These are phyloP conservation scores for Plantago major DNA, from an alignment of 257 asterid species.

Conservation along the genomic window DNA sequence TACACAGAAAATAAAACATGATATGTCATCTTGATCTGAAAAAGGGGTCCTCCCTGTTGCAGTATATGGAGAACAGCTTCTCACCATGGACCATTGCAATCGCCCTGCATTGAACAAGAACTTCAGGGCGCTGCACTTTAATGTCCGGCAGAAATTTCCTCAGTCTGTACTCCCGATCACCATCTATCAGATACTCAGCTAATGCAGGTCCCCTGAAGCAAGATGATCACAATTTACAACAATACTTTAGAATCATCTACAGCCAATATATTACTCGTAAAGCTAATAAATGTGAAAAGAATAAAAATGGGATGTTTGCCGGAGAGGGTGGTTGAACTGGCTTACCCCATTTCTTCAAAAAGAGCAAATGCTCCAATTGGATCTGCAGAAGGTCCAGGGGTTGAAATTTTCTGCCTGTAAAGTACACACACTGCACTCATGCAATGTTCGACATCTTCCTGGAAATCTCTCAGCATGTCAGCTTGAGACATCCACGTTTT, in stretches of 20 bases:
- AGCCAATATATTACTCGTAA: background rate
- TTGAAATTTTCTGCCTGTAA: slow-evolving; percentile 21
- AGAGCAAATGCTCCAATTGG: slow-evolving; percentile 7
- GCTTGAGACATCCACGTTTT: slow-evolving; percentile 9
- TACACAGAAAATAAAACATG: too few relatives aligned
- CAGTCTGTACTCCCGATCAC: slow-evolving; percentile 22
- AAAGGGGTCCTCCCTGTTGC: slow-evolving; percentile 15
- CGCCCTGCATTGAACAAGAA: slow-evolving; percentile 10
- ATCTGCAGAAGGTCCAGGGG: slow-evolving; percentile 4
- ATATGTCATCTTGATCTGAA: slow-evolving; percentile 1
- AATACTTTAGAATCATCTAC: background rate
- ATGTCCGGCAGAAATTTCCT: slow-evolving; percentile 29
- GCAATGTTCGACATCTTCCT: slow-evolving; percentile 24
- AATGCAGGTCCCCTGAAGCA: slow-evolving; percentile 22
- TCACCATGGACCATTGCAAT: slow-evolving; percentile 13
- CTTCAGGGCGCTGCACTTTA: slow-evolving; percentile 17
- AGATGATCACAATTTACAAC: background rate
- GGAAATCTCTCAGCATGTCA: slow-evolving; percentile 18
- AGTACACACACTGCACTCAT: slow-evolving; percentile 32
- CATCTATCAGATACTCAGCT: slow-evolving; percentile 32
- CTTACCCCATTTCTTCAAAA: slow-evolving; percentile 20
- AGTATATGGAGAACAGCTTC: slow-evolving; percentile 15
- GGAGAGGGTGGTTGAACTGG: background rate
- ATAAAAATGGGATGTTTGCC: background rate
- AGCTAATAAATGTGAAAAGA: background rate